Percentiles rank a stretch among this genome's conserved stretches.
Conservation (phyloP, 2,329 filamentous ascomycete species). For the Lizonia empirigonia region DNA sequence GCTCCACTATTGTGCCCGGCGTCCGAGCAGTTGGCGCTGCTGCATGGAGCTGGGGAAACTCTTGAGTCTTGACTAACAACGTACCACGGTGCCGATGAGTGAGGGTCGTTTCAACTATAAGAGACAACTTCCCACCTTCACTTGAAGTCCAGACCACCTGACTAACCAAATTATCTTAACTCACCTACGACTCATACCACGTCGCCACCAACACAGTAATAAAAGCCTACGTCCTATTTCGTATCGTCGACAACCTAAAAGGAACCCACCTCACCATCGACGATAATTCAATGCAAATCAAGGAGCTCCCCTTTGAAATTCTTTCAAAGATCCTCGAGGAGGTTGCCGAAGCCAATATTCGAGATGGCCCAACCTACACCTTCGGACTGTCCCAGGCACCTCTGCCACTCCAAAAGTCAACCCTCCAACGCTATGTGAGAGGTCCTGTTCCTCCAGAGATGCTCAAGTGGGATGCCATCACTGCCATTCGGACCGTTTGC, state of each 20-base stretch:
- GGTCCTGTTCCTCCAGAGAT: slow-evolving; percentile 58
- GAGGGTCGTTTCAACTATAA: slow-evolving; percentile 33
- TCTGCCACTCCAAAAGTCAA: slow-evolving; percentile 52
- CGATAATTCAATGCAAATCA: slow-evolving; percentile 52
- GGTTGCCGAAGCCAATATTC: slow-evolving; percentile 55
- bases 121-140: slow-evolving; percentile 20
- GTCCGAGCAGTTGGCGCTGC: slow-evolving; percentile 35
- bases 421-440: slow-evolving; percentile 57
- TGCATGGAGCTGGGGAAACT: slow-evolving; percentile 33
- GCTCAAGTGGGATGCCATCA: slow-evolving; percentile 58
- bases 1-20: slow-evolving; percentile 30
- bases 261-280: slow-evolving; percentile 9
- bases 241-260: neutral
- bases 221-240: slow-evolving; percentile 13
- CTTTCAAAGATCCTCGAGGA: slow-evolving; percentile 58
- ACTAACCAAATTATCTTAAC: slow-evolving; percentile 19
- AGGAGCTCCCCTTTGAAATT: slow-evolving; percentile 59
- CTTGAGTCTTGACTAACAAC: slow-evolving; percentile 41
- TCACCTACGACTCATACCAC: slow-evolving; percentile 18
- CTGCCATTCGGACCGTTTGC: slow-evolving; percentile 57
- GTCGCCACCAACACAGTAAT: slow-evolving; percentile 11
- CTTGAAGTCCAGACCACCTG: slow-evolving; percentile 15
- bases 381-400: slow-evolving; percentile 59
- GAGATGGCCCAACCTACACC: slow-evolving; percentile 56
- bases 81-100: slow-evolving; percentile 29